Base-by-base conservation (phyloP, 2,329 filamentous ascomycete genomes). In the Pseudocercospora cruenta region DNA sequence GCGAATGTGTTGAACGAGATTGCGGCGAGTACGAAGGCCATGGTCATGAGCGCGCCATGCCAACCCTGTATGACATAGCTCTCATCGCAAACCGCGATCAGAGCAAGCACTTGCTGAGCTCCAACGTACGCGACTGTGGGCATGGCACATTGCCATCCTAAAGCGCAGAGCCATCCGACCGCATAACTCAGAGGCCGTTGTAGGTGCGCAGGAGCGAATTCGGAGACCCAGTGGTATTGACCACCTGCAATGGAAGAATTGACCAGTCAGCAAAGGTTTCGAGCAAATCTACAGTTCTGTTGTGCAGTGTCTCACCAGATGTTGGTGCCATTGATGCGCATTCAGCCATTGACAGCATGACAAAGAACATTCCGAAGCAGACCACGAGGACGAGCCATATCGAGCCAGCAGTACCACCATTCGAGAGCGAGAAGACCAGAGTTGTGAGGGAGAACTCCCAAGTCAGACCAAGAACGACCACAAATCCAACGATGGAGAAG, bases 251-350 rank as follows among this genome's bases (percentile, higher is more conserved):
- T 59, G 39, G 39, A 6, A 59, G 4, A 28, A 12, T 43, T 55
- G n/a, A 36, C 77, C 83, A 83, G 39, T 43, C 39, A 43, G 39
- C 39, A 6, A 16, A n/a, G 19, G 39, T 43, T 3, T 36, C 33
- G 33, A 36, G 33, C 33, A 19, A 19, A 43, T 43, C 16, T 2
- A 7, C 16, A 43, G 8, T 3, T 43, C 39, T 10, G 80, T 84
- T 87, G 69, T 12, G 14, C 8, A 14, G 7, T 69, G 88, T 85
- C 1, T 86, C 86, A 22, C 86, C 85, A 6, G 82, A 81, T 0
- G 84, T 88, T 0, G 86, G 86, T 2, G 85, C 84, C 80, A 85
- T 85, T 4, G 81, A 83, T 1, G 81, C 82, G 78, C 85, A 82
- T 68, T 85, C 83, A 6, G 82, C 82, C 77, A 85, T 80, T 3